Evolutionary conservation across 2,329 filamentous ascomycete genomes (phyloP).

Genomic region (Cytospora chrysosperma): DNA sequence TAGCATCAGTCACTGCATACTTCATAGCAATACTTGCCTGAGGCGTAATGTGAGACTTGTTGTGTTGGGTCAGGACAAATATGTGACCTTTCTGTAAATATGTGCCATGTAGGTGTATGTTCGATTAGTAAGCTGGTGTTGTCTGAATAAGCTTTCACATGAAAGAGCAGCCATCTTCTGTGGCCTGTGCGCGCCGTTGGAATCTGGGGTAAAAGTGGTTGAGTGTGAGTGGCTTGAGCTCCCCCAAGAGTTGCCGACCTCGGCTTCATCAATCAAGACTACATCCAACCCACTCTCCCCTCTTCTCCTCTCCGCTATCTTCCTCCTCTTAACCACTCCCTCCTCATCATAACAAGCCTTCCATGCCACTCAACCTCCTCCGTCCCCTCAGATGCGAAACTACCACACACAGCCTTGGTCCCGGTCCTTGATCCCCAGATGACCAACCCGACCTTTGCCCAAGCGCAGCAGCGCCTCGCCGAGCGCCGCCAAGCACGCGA

Average conservation of each 20-base stretch:
- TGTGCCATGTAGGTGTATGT: no score
- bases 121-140: no score
- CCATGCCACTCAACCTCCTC: background rate
- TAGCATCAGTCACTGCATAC: no score
- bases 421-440: constrained; percentile 35
- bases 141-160: background rate
- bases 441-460: constrained; percentile 70
- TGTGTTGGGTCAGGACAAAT: no score
- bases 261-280: background rate
- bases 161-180: no score
- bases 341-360: background rate
- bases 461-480: constrained; percentile 83
- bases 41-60: no score
- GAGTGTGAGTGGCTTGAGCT: no score
- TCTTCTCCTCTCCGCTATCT: no score
- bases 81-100: no score
- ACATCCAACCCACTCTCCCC: no score
- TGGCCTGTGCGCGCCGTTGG: background rate
- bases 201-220: background rate
- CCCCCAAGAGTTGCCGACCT: background rate
- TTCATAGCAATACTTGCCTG: no score
- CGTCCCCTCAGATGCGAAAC: background rate
- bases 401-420: constrained; percentile 22
- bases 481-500: constrained; percentile 78
- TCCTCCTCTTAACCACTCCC: no score